Conservation (phyloP, 768 basidiomycete species). For the Clathrus columnatus region DNA sequence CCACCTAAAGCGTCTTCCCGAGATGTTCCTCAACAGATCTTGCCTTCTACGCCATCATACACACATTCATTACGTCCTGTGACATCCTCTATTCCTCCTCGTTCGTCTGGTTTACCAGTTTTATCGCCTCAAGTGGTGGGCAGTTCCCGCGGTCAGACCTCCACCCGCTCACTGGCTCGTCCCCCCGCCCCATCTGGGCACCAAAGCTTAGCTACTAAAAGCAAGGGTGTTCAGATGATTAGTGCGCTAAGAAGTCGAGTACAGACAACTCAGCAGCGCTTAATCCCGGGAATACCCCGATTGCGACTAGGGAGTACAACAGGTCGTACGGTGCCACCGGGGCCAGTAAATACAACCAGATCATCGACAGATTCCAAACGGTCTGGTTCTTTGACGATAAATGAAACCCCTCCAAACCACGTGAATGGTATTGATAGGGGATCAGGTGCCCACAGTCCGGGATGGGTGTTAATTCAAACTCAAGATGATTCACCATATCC, state of each 20-base stretch:
- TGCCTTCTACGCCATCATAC: slow-evolving; percentile 29
- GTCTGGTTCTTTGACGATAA: neutral
- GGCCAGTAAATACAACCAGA: neutral
- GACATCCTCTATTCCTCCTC: slow-evolving; percentile 34
- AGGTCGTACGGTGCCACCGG: slow-evolving; percentile 23
- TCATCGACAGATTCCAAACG: neutral
- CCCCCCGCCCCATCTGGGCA: slow-evolving; percentile 25
- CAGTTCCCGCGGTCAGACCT: slow-evolving; percentile 38
- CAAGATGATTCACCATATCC: slow-evolving; percentile 82
- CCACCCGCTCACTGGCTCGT: slow-evolving; percentile 32
- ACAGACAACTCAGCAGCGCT: slow-evolving; percentile 73
- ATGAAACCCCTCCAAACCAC: neutral
- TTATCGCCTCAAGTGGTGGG: slow-evolving; percentile 16
- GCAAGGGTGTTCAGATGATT: slow-evolving; percentile 85
- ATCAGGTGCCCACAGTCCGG: slow-evolving; percentile 22
- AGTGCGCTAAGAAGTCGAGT: slow-evolving; percentile 86
- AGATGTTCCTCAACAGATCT: slow-evolving; percentile 40
- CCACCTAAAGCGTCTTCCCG: slow-evolving; percentile 27
- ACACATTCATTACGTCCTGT: slow-evolving; percentile 31
- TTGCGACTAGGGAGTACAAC: slow-evolving; percentile 74
- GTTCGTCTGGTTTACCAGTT: slow-evolving; percentile 30
- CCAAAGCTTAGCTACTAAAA: slow-evolving; percentile 47
- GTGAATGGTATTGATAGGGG: slow-evolving; percentile 1
- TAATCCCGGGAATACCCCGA: slow-evolving; percentile 79
- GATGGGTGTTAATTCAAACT: slow-evolving; percentile 66